These are phyloP conservation scores for Penicillium parvum DNA, from an alignment of 495 filamentous ascomycete species.

Conservation along the genomic window DNA sequence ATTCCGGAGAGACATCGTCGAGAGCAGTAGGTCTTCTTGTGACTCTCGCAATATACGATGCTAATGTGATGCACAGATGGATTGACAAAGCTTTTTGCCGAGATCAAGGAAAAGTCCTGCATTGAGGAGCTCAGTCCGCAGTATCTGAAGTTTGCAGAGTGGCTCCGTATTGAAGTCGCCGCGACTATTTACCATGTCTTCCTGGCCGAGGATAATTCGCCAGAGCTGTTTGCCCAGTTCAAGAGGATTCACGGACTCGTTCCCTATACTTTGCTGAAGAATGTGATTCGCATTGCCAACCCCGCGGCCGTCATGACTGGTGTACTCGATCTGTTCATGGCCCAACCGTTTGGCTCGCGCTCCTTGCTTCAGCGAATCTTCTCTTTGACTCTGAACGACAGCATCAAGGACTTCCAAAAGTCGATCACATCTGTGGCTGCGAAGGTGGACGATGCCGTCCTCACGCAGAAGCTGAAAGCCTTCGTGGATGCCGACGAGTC, in stretches of 20 bases:
- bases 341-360: constrained; percentile 85
- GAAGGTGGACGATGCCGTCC: constrained; percentile 72
- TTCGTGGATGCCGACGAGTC: constrained; percentile 71
- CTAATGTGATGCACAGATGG: constrained; percentile 53
- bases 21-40: constrained; percentile 58
- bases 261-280: constrained; percentile 89
- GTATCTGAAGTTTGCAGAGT: constrained; percentile 97
- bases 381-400: constrained; percentile 83
- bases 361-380: constrained; percentile 92
- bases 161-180: constrained; percentile 94
- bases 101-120: constrained; percentile 81
- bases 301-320: constrained; percentile 93
- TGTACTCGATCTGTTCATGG: constrained; percentile 89
- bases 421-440: constrained; percentile 69
- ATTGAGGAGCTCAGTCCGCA: constrained; percentile 86
- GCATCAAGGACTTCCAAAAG: constrained; percentile 77
- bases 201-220: constrained; percentile 95
- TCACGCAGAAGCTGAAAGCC: constrained; percentile 76
- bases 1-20: constrained; percentile 69
- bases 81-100: constrained; percentile 85
- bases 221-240: constrained; percentile 88
- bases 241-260: constrained; percentile 91
- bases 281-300: constrained; percentile 93
- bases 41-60: not conserved
- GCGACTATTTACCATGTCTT: constrained; percentile 97